phyloP scores from a whole-genome alignment of 257 asterid species.

The Thymus mandschuricus region DNA sequence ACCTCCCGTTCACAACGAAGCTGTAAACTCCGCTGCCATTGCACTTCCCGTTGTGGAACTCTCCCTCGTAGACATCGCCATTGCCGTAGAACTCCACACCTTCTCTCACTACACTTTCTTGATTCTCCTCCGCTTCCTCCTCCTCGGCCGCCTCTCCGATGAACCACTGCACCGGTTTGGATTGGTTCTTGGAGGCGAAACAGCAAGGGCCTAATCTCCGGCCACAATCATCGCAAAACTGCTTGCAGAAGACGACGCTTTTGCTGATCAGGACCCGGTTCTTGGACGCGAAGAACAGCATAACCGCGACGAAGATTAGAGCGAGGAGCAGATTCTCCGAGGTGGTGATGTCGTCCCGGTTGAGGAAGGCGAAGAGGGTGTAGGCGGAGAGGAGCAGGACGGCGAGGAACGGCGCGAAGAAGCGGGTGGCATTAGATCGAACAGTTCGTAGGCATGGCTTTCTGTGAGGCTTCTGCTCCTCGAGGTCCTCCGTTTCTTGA shows the following conservation, averaged over 20 bases:
- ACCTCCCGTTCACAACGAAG: slow-evolving; percentile 73
- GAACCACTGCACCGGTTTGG: slow-evolving; percentile 78
- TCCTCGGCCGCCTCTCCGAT: slow-evolving; percentile 59
- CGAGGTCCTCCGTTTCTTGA: slow-evolving; percentile 39
- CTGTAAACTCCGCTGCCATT: slow-evolving; percentile 92
- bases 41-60: slow-evolving; percentile 81
- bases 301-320: slow-evolving; percentile 59
- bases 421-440: slow-evolving; percentile 36
- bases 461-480: slow-evolving; percentile 86
- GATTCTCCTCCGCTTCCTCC: slow-evolving; percentile 16
- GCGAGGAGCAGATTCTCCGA: slow-evolving; percentile 69
- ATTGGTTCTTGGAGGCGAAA: slow-evolving; percentile 37
- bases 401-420: slow-evolving; percentile 44
- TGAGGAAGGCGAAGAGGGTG: slow-evolving; percentile 52
- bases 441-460: slow-evolving; percentile 47
- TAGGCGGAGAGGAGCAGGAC: slow-evolving; percentile 45
- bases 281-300: slow-evolving; percentile 56
- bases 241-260: slow-evolving; percentile 41
- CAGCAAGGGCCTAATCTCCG: slow-evolving; percentile 44
- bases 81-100: slow-evolving; percentile 85
- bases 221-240: slow-evolving; percentile 32
- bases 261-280: slow-evolving; percentile 44
- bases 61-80: slow-evolving; percentile 93
- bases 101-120: slow-evolving; percentile 43
- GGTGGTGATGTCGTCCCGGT: slow-evolving; percentile 51